Evolutionary conservation across 2,329 filamentous ascomycete genomes (phyloP).

Genomic region (Talaromyces sp.): DNA sequence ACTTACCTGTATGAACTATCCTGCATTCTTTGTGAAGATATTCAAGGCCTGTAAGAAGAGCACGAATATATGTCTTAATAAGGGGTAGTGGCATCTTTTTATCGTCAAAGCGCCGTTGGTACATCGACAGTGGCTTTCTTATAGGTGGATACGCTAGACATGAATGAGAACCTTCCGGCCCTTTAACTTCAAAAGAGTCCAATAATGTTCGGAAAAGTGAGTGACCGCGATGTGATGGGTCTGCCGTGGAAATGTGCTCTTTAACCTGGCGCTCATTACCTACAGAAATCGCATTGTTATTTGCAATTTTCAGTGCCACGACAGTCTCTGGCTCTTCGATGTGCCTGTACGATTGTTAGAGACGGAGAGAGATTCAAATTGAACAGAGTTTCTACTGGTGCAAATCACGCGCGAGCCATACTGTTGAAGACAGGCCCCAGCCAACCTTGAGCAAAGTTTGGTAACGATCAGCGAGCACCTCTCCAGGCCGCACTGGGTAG

Average conservation of each 20-base stretch:
- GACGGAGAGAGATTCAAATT: conserved; percentile 12
- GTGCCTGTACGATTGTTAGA: conserved; percentile 23
- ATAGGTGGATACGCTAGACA: conserved; percentile 39
- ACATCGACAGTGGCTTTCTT: conserved; percentile 37
- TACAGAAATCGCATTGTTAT: conserved; percentile 17
- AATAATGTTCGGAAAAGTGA: conserved; percentile 16
- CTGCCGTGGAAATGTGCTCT: conserved; percentile 27
- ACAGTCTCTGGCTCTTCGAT: conserved; percentile 21
- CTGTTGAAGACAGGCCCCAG: conserved; percentile 30
- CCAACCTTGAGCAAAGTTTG: conserved; percentile 32
- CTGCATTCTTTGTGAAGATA: conserved; percentile 44
- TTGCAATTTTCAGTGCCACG: conserved; percentile 24
- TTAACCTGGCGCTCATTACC: conserved; percentile 34
- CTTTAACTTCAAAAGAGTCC: conserved; percentile 7
- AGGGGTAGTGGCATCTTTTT: conserved; percentile 19
- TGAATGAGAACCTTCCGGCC: conserved; percentile 16
- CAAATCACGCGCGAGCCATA: conserved; percentile 30
- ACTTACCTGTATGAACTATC: conserved; percentile 44
- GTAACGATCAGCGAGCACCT: conserved; percentile 26
- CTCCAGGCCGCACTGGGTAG: conserved; percentile 27
- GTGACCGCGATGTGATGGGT: conserved; percentile 24
- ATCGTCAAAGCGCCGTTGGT: conserved; percentile 35
- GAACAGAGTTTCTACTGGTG: conserved; percentile 18
- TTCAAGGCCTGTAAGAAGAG: conserved; percentile 41
- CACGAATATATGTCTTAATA: conserved; percentile 31